Conservation (phyloP, 768 basidiomycete species). For the Mycena floridula region DNA sequence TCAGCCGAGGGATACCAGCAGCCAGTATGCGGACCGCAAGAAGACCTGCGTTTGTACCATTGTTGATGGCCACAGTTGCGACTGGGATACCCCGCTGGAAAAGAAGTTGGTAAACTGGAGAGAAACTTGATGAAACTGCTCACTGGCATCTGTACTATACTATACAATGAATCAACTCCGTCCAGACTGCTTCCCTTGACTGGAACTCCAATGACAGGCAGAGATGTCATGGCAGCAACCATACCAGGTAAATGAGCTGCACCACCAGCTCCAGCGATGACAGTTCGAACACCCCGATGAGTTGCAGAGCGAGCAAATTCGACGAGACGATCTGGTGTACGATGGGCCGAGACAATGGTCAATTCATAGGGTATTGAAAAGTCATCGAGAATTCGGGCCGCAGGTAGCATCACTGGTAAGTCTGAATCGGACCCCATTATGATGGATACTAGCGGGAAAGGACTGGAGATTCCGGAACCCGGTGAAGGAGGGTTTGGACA, state of each 20-base stretch:
- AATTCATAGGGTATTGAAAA: conserved; percentile 88
- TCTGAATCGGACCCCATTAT: conserved; percentile 99
- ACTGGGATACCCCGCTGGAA: conserved; percentile 89
- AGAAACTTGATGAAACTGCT: conserved; percentile 23
- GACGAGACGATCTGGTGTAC: conserved; percentile 84
- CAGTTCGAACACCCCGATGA: conserved; percentile 56
- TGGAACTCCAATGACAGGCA: conserved; percentile 95
- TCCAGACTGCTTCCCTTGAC: conserved; percentile 92
- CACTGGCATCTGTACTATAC: conserved; percentile 99
- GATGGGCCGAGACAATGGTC: conserved; percentile 93
- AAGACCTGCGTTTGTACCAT: conserved; percentile 88
- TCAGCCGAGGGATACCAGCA: conserved; percentile 60
- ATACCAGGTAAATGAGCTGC: conserved; percentile 98
- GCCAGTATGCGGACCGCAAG: conserved; percentile 89
- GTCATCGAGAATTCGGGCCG: conserved; percentile 75
- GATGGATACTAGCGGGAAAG: conserved; percentile 77
- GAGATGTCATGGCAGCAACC: conserved; percentile 89
- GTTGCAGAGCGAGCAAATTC: conserved; percentile 76
- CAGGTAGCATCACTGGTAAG: conserved; percentile 87
- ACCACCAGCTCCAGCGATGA: conserved; percentile 97
- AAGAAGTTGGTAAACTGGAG: conserved; percentile 2
- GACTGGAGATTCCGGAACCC: conserved; percentile 50
- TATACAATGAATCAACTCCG: conserved; percentile 94
- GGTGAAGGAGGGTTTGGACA: conserved; percentile 39
- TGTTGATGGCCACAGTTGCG: conserved; percentile 96